Evolutionary conservation across 31 red algal species (phyloP).

Genomic region (Odonthalia washingtoniensis): DNA sequence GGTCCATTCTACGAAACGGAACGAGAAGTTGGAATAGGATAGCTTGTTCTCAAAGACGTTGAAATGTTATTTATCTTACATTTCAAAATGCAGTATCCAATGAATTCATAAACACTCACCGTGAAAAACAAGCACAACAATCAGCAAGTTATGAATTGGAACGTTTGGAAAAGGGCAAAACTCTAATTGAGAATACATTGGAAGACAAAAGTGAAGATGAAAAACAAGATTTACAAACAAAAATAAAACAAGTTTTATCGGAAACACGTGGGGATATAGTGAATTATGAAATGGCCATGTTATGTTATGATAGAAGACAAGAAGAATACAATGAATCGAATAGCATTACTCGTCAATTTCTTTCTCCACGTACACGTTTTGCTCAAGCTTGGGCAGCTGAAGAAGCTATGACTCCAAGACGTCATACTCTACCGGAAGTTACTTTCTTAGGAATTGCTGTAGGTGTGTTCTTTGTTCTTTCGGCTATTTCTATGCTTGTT

Average conservation of each 20-base stretch:
- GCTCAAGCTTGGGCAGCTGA: not conserved
- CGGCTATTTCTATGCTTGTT: not conserved
- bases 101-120: not conserved
- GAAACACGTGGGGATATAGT: not conserved
- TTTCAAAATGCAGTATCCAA: too few relatives aligned
- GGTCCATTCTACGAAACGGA: too few relatives aligned
- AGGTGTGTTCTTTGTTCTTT: not conserved
- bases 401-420: not conserved
- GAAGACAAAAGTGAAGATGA: not conserved
- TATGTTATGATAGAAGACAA: not conserved
- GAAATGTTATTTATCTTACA: too few relatives aligned
- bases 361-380: slow-evolving; percentile 10
- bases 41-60: too few relatives aligned
- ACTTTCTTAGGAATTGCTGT: not conserved
- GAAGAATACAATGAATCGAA: slow-evolving; percentile 1
- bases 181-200: not conserved
- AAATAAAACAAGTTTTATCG: not conserved
- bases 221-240: not conserved
- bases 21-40: too few relatives aligned
- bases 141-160: not conserved
- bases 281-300: not conserved
- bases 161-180: not conserved
- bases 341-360: not conserved
- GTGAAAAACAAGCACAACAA: not conserved
- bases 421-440: not conserved